phyloP scores from a whole-genome alignment of 176 grass and related monocot species.

The Cocos nucifera region DNA sequence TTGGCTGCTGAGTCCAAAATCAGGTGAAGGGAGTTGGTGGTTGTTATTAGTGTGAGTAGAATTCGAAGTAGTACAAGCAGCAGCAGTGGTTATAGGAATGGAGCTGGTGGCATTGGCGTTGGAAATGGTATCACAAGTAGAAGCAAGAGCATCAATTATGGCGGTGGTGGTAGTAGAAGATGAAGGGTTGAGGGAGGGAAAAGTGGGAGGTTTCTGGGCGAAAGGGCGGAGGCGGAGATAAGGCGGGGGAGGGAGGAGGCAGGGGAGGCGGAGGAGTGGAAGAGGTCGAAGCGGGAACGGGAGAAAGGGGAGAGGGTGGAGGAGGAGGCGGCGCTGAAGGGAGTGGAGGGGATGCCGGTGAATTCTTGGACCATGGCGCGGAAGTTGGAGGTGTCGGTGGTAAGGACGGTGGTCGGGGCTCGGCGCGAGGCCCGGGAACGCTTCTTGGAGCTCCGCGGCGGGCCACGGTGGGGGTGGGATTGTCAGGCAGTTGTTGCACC shows the following conservation, averaged over 20 bases:
- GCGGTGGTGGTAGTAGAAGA: not conserved
- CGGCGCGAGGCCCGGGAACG: constrained; percentile 4
- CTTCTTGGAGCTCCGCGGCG: constrained; percentile 5
- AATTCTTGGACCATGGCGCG: constrained; percentile 16
- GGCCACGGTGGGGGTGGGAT: not conserved
- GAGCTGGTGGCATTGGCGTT: not conserved
- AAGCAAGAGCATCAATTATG: not conserved
- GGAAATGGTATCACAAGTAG: not conserved
- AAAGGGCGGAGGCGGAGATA: too few species aligned
- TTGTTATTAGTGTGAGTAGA: not conserved
- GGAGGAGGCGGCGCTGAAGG: not conserved
- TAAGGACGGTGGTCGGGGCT: constrained; percentile 11
- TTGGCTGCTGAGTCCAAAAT: not conserved
- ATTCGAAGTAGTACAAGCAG: not conserved
- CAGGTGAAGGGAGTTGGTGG: not conserved
- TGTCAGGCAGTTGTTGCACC: not conserved
- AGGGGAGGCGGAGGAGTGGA: not conserved
- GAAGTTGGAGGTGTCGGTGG: constrained; percentile 14
- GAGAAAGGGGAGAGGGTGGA: not conserved
- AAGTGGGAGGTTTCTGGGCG: not conserved
- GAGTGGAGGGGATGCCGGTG: constrained; percentile 12
- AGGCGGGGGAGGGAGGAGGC: not conserved
- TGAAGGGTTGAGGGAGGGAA: not conserved
- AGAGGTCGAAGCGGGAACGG: not conserved
- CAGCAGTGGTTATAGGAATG: not conserved